A percentile compares a stretch with the other conserved stretches of the same genome.
These are phyloP conservation scores for Phytophthora agathidicida DNA, from an alignment of 352 stramenopile species.

Conservation along the genomic window DNA sequence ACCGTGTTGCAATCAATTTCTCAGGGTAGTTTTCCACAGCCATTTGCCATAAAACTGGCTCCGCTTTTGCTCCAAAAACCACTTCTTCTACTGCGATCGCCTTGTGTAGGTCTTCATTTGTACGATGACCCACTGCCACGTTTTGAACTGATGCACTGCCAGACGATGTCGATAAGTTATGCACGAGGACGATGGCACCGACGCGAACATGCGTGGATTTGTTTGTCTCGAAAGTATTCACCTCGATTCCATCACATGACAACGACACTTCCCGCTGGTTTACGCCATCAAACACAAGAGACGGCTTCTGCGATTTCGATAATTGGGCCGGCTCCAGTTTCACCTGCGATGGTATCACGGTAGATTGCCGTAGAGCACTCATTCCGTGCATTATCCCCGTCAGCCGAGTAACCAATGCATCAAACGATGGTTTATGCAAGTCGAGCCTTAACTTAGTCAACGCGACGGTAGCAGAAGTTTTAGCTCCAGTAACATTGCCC, in stretches of 20 bases:
- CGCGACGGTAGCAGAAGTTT: constrained; percentile 16
- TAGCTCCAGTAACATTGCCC: not conserved
- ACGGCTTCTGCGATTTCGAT: not conserved
- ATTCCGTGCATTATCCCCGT: constrained; percentile 19
- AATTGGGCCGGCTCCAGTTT: constrained; percentile 9
- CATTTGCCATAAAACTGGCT: constrained; percentile 77
- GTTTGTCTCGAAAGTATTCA: constrained; percentile 34
- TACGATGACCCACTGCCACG: constrained; percentile 54
- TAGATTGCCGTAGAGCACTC: constrained; percentile 11
- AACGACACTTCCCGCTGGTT: constrained; percentile 35
- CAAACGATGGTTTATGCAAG: constrained; percentile 30
- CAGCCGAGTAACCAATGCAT: constrained; percentile 23
- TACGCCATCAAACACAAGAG: not conserved
- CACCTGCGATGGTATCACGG: not conserved
- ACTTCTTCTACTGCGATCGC: constrained; percentile 53
- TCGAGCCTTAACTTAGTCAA: constrained; percentile 45
- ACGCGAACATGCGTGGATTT: constrained; percentile 66
- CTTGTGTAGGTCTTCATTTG: not conserved
- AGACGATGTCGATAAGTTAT: constrained; percentile 27
- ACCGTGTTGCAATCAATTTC: constrained; percentile 66
- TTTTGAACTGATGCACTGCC: constrained; percentile 69
- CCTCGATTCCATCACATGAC: constrained; percentile 64
- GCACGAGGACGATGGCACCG: constrained; percentile 42
- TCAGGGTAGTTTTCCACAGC: constrained; percentile 74
- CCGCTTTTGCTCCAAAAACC: constrained; percentile 65